phyloP scores from a whole-genome alignment of 75 land plant genomes.

The Azolla pinnata region DNA sequence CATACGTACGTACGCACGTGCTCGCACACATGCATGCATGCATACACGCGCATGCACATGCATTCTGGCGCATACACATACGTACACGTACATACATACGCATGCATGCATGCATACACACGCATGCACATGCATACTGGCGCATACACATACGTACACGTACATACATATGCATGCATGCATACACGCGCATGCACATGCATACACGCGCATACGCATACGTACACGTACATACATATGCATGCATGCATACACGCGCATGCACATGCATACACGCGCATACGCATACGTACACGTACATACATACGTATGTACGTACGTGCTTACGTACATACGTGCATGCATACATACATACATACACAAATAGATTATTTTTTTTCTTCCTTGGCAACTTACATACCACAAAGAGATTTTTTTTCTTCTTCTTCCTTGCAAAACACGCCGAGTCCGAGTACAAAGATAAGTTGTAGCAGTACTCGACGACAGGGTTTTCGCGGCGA shows the following conservation, averaged over 20 bases:
- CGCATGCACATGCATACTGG: neutral
- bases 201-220: neutral
- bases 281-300: neutral
- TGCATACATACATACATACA: constrained; percentile 7
- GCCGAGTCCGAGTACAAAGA: too few species aligned
- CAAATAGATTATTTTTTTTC: too few species aligned
- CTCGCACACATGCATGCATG: neutral
- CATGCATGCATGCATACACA: too few species aligned
- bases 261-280: neutral
- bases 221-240: neutral
- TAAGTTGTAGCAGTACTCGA: too few species aligned
- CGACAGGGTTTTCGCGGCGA: too few species aligned
- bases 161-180: neutral
- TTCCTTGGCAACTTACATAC: too few species aligned
- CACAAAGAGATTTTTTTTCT: too few species aligned
- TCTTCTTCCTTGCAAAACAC: too few species aligned
- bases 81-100: constrained; percentile 3
- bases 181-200: neutral
- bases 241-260: neutral
- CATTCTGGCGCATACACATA: constrained; percentile 1
- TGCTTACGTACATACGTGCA: constrained; percentile 6
- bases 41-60: neutral
- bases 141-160: neutral
- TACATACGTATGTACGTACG: neutral
- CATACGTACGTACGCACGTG: neutral